Conservation (phyloP, 805 yeast species). For the Candida yuanshanica region DNA sequence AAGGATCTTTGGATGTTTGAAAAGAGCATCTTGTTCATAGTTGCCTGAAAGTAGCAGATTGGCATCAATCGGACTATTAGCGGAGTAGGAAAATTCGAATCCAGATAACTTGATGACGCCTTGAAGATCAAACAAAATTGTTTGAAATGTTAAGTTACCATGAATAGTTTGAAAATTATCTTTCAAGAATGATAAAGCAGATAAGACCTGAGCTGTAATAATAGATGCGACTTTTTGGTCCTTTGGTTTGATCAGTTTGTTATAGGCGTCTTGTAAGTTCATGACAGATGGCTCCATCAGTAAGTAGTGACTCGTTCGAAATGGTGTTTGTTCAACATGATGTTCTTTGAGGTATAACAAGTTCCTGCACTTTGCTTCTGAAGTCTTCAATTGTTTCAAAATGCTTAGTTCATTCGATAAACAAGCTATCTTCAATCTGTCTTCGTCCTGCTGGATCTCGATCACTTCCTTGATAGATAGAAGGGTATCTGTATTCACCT, state of each 20-base stretch:
- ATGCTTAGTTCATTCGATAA: neutral
- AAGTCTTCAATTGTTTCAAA: neutral
- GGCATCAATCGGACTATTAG: neutral
- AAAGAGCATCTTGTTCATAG: neutral
- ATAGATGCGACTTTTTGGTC: neutral
- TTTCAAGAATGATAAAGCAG: conserved; percentile 6
- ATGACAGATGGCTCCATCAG: neutral
- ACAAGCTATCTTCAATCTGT: neutral
- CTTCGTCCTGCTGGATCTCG: neutral
- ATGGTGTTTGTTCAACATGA: neutral
- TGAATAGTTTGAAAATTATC: conserved; percentile 4
- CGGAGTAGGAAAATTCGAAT: conserved; percentile 5
- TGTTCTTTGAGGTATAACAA: neutral
- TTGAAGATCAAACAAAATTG: conserved; percentile 5
- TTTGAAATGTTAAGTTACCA: conserved; percentile 10
- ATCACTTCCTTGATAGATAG: neutral
- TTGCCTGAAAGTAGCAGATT: neutral
- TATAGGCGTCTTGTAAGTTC: neutral
- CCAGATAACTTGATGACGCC: conserved; percentile 9
- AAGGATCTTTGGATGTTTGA: conserved; percentile 6
- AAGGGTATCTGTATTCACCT: neutral
- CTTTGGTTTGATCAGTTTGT: neutral
- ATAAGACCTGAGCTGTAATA: neutral
- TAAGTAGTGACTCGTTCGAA: conserved; percentile 2
- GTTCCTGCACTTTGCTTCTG: neutral